Evolutionary conservation across 305 asterid species (phyloP).

Genomic region (Fraxinus albicans): DNA sequence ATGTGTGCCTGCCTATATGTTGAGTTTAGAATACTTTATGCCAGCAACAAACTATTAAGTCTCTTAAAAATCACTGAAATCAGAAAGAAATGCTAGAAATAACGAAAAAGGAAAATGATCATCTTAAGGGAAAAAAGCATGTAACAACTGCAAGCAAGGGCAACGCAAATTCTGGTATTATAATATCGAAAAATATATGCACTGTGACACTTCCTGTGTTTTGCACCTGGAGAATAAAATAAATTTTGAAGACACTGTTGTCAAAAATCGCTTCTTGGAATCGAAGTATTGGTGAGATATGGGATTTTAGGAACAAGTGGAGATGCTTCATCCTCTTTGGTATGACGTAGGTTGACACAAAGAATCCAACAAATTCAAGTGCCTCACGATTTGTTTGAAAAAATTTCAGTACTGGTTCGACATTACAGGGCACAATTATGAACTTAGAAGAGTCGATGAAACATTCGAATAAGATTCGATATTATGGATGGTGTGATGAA

Average conservation of each 20-base stretch:
- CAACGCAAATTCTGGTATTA: not conserved
- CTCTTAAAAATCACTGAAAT: not conserved
- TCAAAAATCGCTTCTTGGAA: no score
- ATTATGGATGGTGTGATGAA: no score
- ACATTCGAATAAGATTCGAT: no score
- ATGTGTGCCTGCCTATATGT: not conserved
- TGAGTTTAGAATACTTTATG: not conserved
- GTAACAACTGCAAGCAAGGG: slow-evolving; percentile 4
- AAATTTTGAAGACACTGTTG: not conserved
- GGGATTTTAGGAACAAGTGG: slow-evolving; percentile 4
- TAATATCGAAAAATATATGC: not conserved
- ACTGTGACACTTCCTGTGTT: not conserved
- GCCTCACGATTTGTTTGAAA: no score
- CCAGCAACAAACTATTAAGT: not conserved
- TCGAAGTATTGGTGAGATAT: not conserved
- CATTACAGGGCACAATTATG: no score
- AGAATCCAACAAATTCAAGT: no score
- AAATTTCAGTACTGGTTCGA: no score
- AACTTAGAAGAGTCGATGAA: no score
- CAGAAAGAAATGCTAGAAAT: not conserved
- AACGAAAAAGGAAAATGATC: not conserved
- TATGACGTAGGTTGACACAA: no score
- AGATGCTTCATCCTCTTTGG: no score
- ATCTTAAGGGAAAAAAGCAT: not conserved
- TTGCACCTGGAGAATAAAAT: not conserved